Evolutionary conservation across 768 basidiomycete genomes (phyloP).

Genomic region (Calocybe indica): DNA sequence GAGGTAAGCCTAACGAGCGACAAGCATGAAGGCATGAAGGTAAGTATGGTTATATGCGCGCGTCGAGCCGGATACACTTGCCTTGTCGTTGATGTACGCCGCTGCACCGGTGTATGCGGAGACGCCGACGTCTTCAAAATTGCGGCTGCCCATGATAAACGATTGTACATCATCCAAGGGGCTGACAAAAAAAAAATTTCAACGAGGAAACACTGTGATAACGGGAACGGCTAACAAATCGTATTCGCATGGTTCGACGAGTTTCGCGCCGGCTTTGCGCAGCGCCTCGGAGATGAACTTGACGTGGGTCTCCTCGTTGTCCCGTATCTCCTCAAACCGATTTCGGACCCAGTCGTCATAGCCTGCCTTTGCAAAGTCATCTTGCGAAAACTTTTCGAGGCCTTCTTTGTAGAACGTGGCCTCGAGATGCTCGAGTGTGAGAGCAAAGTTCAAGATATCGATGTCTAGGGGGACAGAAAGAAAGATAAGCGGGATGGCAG

Average conservation of each 20-base stretch:
- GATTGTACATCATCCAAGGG: constrained; percentile 42
- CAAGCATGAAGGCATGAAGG: no score
- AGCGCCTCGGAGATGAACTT: constrained; percentile 27
- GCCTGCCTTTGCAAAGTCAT: constrained; percentile 41
- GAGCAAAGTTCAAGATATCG: constrained; percentile 34
- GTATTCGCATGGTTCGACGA: constrained; percentile 46
- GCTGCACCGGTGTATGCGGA: constrained; percentile 56
- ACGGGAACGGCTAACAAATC: constrained; percentile 33
- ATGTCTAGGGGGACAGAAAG: constrained; percentile 5
- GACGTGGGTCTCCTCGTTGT: constrained; percentile 52
- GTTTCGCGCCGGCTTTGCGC: constrained; percentile 37
- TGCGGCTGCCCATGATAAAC: constrained; percentile 44
- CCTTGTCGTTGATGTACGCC: constrained; percentile 34
- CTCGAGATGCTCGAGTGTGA: constrained; percentile 46
- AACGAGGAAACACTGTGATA: background rate
- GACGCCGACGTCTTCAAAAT: constrained; percentile 48
- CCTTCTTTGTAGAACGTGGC: constrained; percentile 37
- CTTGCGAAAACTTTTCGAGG: constrained; percentile 35
- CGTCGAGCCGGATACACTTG: no score
- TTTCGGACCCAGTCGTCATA: constrained; percentile 39
- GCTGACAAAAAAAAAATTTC: constrained; percentile 17
- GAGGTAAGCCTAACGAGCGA: constrained; percentile 34
- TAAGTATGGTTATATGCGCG: no score
- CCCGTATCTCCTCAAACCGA: constrained; percentile 42
- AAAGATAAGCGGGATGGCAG: no score